Evolutionary conservation across 2,329 filamentous ascomycete species (phyloP), one percentile per base, ranked within the genome.

Genomic region (Paecilomyces fulvus): DNA sequence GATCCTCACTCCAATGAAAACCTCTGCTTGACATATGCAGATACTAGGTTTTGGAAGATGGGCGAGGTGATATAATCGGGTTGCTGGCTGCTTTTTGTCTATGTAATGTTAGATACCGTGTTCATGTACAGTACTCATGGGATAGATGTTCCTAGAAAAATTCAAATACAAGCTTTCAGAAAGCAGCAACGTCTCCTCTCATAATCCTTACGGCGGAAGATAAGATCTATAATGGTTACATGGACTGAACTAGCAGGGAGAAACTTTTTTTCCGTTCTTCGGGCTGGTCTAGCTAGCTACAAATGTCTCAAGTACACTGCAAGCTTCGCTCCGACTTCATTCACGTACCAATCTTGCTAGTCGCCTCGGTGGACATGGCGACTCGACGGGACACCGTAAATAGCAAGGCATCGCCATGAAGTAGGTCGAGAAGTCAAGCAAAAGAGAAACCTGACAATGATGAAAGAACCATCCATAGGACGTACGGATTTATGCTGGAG

Each of bases 21-120:
- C n/a, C 56, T 76, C 31, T 75, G 73, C 59, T 60, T 76, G 60
- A 70, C 73, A 3, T 76, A 76, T 64, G 73, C 71, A 9, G 70
- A 76, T 59, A 75, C 73, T 17, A 63, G 67, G 20, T 76, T 76
- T 55, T 75, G 73, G 73, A 69, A 68, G 55, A 74, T 75, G 67
- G 73, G 73, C 0, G 60, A 63, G 49, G 62, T 69, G 51, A 63
- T 72, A 54, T 68, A 52, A 62, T 54, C 50, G 28, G 28, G 46
- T 28, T 28, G 14, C 9, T 43, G 14, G 37, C 6, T 9, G n/a
- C 17, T 43, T 43, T 43, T 17, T 17, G 11, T 20, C 17, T 43
- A 43, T 43, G 37, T 17, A 43, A 17, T 17, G 20, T 17, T 17
- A 43, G 37, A 43, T 43, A 43, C 37, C 37, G 20, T 43, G 37